Conservation (phyloP, 805 yeast genomes). For the Wickerhamomyces alni region DNA sequence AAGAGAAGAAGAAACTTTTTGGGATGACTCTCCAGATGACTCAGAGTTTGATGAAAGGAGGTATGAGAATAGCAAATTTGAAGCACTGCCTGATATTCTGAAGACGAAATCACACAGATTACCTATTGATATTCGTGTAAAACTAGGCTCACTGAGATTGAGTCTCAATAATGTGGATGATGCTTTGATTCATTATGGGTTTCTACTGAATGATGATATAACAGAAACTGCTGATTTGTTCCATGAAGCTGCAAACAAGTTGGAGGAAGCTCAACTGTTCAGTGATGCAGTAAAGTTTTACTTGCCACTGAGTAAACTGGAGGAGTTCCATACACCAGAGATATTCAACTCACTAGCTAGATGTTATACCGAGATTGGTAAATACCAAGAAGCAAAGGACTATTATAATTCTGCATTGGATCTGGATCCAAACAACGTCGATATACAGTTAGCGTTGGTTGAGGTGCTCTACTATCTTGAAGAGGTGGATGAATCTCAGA, state of each 20-base stretch:
- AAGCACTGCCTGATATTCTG: constrained; percentile 29
- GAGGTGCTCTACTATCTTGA: constrained; percentile 71
- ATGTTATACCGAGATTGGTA: constrained; percentile 70
- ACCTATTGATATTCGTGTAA: constrained; percentile 84
- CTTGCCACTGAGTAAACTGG: constrained; percentile 47
- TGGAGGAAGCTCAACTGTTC: constrained; percentile 63
- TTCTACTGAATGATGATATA: constrained; percentile 49
- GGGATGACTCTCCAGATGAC: constrained; percentile 52
- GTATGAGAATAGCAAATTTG: constrained; percentile 37
- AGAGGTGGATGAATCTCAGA: constrained; percentile 50
- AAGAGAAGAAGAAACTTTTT: constrained; percentile 46
- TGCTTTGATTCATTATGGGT: constrained; percentile 64
- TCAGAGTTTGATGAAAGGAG: constrained; percentile 80
- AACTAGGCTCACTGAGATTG: constrained; percentile 71
- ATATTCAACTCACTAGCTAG: constrained; percentile 53
- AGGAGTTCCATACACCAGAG: constrained; percentile 46
- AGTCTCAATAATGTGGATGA: constrained; percentile 59
- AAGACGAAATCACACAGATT: constrained; percentile 40
- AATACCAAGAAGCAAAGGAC: constrained; percentile 56
- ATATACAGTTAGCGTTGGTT: constrained; percentile 70
- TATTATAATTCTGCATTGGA: constrained; percentile 50
- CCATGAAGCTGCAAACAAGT: constrained; percentile 66
- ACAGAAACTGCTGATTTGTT: constrained; percentile 67
- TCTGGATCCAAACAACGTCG: constrained; percentile 59
- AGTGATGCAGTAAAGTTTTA: constrained; percentile 73